Percentiles rank a stretch among this genome's conserved stretches.
phyloP scores from a whole-genome alignment of 805 yeast species.

The Scheffersomyces coipomensis region DNA sequence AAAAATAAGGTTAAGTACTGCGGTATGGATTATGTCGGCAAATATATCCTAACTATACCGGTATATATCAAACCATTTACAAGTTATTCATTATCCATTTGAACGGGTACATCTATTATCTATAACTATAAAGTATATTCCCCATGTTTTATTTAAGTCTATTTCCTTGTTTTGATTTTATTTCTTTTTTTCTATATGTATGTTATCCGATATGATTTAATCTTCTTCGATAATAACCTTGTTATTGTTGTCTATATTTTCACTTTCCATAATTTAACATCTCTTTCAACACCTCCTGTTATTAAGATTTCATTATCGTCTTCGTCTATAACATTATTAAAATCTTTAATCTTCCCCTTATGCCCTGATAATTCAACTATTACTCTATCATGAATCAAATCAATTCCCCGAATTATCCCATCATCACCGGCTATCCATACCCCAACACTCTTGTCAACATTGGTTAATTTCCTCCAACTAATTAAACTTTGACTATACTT shows the following conservation, averaged over 20 bases:
- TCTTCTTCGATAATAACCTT: too few relatives aligned
- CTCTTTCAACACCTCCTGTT: constrained; percentile 47
- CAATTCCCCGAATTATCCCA: constrained; percentile 61
- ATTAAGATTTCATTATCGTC: constrained; percentile 39
- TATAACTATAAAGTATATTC: too few relatives aligned
- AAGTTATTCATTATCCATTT: too few relatives aligned
- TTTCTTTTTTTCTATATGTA: background rate
- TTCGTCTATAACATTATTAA: constrained; percentile 20
- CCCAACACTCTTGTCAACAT: constrained; percentile 39
- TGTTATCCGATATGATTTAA: too few relatives aligned
- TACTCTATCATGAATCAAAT: constrained; percentile 39
- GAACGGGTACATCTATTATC: too few relatives aligned
- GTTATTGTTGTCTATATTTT: too few relatives aligned
- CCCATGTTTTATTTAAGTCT: background rate
- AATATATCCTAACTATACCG: too few relatives aligned
- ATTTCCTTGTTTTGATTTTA: background rate
- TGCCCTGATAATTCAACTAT: constrained; percentile 33
- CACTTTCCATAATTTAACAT: constrained; percentile 13
- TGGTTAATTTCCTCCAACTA: constrained; percentile 33
- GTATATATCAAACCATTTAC: too few relatives aligned
- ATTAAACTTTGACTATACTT: constrained; percentile 56
- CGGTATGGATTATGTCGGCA: too few relatives aligned
- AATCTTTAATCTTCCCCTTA: constrained; percentile 50
- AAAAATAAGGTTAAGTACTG: background rate
- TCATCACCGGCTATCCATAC: constrained; percentile 72